A percentile compares a stretch with the other conserved stretches of the same genome.
Evolutionary conservation across 129 eudicot genomes (phyloP).

Genomic region (Erigeron canadensis): DNA sequence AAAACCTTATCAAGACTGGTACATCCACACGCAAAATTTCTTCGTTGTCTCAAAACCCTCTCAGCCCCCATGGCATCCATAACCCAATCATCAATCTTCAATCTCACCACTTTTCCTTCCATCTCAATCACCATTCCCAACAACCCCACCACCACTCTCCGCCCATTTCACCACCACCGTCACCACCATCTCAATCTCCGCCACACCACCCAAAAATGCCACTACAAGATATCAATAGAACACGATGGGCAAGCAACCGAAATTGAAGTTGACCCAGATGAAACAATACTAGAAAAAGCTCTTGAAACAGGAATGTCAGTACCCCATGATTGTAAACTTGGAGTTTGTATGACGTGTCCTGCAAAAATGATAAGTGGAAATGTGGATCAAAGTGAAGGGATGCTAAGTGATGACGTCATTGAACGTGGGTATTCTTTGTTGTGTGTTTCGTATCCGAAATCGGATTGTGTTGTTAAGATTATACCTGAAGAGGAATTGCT

Average conservation of each 20-base stretch:
- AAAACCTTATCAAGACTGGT: slow-evolving; percentile 50
- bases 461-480: slow-evolving; percentile 51
- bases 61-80: slow-evolving; percentile 39
- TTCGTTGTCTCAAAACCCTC: slow-evolving; percentile 18
- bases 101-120: slow-evolving; percentile 36
- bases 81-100: slow-evolving; percentile 18
- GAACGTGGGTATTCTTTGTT: slow-evolving; percentile 76
- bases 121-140: slow-evolving; percentile 33
- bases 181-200: slow-evolving; percentile 2
- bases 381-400: slow-evolving; percentile 90
- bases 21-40: slow-evolving; percentile 18
- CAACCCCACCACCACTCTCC: slow-evolving; percentile 34
- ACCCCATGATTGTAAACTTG: slow-evolving; percentile 87
- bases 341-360: slow-evolving; percentile 98
- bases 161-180: slow-evolving; percentile 18
- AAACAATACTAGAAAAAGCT: slow-evolving; percentile 74
- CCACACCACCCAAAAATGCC: slow-evolving; percentile 20
- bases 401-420: slow-evolving; percentile 92
- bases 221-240: slow-evolving; percentile 73
- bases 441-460: slow-evolving; percentile 77
- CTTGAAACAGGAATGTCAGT: slow-evolving; percentile 56
- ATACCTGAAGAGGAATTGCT: slow-evolving; percentile 65
- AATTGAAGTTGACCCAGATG: slow-evolving; percentile 79
- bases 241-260: slow-evolving; percentile 59
- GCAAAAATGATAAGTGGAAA: slow-evolving; percentile 58